Base-by-base conservation (phyloP, 257 asterid species). In the Ilex asprella region DNA sequence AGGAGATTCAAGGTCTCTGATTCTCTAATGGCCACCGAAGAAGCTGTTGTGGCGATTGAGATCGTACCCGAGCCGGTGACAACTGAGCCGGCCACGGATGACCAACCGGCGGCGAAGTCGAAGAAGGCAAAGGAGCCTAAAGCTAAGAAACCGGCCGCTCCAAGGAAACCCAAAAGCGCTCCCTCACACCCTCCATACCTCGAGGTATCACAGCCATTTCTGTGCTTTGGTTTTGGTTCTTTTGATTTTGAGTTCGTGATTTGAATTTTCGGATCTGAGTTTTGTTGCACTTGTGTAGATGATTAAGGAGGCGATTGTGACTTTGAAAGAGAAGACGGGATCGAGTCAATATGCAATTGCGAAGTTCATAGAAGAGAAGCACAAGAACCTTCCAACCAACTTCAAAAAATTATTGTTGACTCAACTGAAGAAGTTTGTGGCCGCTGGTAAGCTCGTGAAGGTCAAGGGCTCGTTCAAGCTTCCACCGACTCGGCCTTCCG, bases 341-440 rank as follows among this genome's bases (percentile, higher is more conserved):
- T 86, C 91, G 51, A 86, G 94, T 56, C 88, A 79, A 68, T 68
- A 77, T 39, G 94, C 94, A 30, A 79, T 86, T 16, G 39, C 82
- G 5, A 86, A 86, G 75, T 83, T 73, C 73, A 79, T 79, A 0
- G 94, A 81, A 13, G 94, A 83, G 16, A 86, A 81, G 60, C 80
- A 86, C 59, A 79, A 81, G 74, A 56, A 68, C 58, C 70, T 86
- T 64, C 83, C 91, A 1, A 16, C 83, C 0, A 83, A 81, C 62
- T 86, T 86, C 77, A 71, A 69, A 67, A 86, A 76, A 77, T 62
- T 83, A 2, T 51, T 86, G 64, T 74, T 81, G 14, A 67, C 76
- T 55, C 91, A 83, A 56, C 62, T 86, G 76, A 81, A 46, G 31
- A 83, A 81, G 74, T 61, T 83, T 7, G 91, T 86, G 15, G 77